A percentile compares a stretch with the other conserved stretches of the same genome.
Conservation (phyloP, 1,284 basidiomycete species). For the Neolentinus lepideus region DNA sequence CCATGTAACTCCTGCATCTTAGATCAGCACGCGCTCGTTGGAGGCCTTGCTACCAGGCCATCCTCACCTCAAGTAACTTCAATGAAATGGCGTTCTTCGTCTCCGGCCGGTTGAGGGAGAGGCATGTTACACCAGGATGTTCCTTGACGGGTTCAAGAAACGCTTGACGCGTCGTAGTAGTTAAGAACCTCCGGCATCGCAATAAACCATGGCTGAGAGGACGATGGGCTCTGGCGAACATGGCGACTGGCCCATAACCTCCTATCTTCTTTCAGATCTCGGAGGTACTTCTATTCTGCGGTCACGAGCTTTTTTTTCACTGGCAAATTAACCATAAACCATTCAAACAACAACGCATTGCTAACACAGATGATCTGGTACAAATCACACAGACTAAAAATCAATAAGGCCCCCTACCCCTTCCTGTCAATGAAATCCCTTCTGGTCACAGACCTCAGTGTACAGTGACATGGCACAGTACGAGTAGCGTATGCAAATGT, state of each 20-base stretch:
- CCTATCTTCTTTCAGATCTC: background rate
- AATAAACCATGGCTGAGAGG: background rate
- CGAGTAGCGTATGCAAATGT: background rate
- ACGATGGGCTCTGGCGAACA: background rate
- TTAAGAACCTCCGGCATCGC: background rate
- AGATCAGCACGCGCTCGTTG: conserved; percentile 2
- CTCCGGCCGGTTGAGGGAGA: conserved; percentile 75
- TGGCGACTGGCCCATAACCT: background rate
- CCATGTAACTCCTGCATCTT: conserved; percentile 59
- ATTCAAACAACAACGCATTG: background rate
- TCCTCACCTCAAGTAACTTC: conserved; percentile 56
- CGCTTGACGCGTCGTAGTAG: conserved; percentile 31
- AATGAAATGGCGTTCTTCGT: conserved; percentile 88
- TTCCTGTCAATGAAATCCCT: background rate
- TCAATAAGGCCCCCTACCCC: background rate
- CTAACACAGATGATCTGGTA: background rate
- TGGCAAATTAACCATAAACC: background rate
- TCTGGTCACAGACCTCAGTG: background rate
- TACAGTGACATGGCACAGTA: background rate
- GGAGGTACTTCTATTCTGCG: background rate
- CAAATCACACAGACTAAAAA: background rate
- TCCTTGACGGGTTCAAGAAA: conserved; percentile 44
- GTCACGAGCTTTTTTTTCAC: no score
- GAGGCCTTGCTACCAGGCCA: background rate
- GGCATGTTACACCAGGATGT: conserved; percentile 51